Evolutionary conservation across 768 basidiomycete species (phyloP).

Genomic region (Tylopilus sp.): DNA sequence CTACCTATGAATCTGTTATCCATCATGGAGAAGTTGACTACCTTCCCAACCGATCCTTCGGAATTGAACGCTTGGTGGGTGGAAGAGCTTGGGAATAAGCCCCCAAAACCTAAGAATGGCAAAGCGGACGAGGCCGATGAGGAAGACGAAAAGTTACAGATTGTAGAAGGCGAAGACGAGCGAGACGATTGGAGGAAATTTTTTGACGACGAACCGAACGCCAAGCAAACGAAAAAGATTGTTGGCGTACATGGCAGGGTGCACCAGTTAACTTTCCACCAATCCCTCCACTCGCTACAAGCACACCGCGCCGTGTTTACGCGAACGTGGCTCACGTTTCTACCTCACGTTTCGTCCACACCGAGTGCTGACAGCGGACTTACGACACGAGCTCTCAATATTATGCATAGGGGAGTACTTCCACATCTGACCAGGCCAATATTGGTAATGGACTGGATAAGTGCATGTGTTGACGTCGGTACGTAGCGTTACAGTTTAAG

Average conservation of each 20-base stretch:
- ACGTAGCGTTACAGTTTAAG: constrained; percentile 18
- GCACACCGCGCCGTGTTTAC: constrained; percentile 83
- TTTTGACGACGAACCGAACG: constrained; percentile 62
- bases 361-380: constrained; percentile 34
- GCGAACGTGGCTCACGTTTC: constrained; percentile 70
- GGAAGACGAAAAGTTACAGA: constrained; percentile 30
- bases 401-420: constrained; percentile 81
- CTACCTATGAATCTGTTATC: constrained; percentile 53
- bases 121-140: constrained; percentile 40
- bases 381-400: constrained; percentile 58
- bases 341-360: constrained; percentile 53
- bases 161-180: constrained; percentile 42
- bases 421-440: constrained; percentile 78
- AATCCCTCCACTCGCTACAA: constrained; percentile 69
- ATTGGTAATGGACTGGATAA: constrained; percentile 90
- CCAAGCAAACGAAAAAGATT: constrained; percentile 35
- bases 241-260: constrained; percentile 44
- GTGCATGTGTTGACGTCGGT: constrained; percentile 81
- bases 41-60: constrained; percentile 66
- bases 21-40: constrained; percentile 62
- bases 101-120: constrained; percentile 45
- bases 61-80: constrained; percentile 84
- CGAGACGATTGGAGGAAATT: constrained; percentile 74
- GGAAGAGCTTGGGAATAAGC: constrained; percentile 56
- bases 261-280: constrained; percentile 67